These are phyloP conservation scores for Blastomyces gilchristii DNA, from an alignment of 2,329 filamentous ascomycete species.

Conservation along the genomic window DNA sequence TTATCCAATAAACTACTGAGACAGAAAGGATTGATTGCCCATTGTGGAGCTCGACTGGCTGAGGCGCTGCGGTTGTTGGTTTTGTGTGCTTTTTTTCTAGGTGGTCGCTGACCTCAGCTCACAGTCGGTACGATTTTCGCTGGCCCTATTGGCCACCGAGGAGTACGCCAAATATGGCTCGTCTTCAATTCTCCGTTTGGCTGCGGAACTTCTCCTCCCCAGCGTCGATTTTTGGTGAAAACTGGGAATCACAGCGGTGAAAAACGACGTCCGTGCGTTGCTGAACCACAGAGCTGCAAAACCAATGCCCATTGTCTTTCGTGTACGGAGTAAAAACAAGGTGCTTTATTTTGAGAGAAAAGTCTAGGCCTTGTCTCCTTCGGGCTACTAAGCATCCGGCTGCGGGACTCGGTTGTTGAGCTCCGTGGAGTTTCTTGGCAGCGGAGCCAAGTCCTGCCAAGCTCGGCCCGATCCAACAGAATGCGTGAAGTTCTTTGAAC, in stretches of 20 bases:
- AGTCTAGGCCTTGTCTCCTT: not conserved
- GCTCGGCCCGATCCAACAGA: not conserved
- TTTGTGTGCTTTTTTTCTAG: not conserved
- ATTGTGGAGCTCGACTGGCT: not conserved
- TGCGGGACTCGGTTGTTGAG: not conserved
- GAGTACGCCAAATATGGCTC: not conserved
- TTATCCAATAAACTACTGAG: not conserved
- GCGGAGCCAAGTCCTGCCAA: not conserved
- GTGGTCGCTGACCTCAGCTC: not conserved
- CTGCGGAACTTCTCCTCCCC: not conserved
- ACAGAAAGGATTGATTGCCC: not conserved
- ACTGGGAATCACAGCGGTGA: not conserved
- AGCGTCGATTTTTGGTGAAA: not conserved
- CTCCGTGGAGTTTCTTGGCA: constrained; percentile 3
- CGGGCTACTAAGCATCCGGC: not conserved
- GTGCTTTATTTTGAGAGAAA: not conserved
- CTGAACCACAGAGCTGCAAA: not conserved
- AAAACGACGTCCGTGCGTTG: not conserved
- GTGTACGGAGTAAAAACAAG: not conserved
- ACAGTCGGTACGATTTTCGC: not conserved
- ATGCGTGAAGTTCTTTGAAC: not conserved
- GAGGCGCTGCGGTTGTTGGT: not conserved
- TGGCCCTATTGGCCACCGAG: not conserved
- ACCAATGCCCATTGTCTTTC: not conserved
- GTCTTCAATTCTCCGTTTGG: constrained; percentile 1